phyloP scores from a whole-genome alignment of 805 yeast species.

The Starmerella vitae region DNA sequence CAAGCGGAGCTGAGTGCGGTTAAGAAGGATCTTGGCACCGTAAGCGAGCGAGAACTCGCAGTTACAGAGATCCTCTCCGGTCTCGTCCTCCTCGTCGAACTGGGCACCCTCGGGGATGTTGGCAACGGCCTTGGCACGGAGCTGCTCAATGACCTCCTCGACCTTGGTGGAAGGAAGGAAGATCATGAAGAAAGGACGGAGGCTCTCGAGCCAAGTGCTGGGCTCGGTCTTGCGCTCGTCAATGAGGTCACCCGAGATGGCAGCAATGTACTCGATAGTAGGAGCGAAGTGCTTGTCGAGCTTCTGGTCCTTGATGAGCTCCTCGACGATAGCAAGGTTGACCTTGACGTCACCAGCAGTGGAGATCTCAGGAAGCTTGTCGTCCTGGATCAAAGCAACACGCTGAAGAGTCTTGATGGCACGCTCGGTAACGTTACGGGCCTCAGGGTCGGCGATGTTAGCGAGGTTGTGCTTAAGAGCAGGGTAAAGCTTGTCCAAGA shows the following conservation, averaged over 20 bases:
- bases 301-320: constrained; percentile 51
- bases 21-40: constrained; percentile 99
- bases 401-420: constrained; percentile 95
- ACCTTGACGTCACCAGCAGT: constrained; percentile 95
- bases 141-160: constrained; percentile 78
- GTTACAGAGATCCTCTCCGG: constrained; percentile 99
- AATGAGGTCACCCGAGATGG: constrained; percentile 96
- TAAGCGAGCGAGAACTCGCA: constrained; percentile 99
- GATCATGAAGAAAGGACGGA: constrained; percentile 89
- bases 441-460: constrained; percentile 99
- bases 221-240: constrained; percentile 95
- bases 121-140: constrained; percentile 91
- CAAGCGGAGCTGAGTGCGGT: constrained; percentile 97
- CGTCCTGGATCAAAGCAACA: constrained; percentile 94
- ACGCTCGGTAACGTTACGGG: constrained; percentile 95
- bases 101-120: constrained; percentile 94
- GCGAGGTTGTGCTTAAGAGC: constrained; percentile 86
- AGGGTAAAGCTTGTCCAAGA: constrained; percentile 90
- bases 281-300: constrained; percentile 62
- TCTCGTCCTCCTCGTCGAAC: constrained; percentile 84
- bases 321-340: constrained; percentile 68
- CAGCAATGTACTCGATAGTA: constrained; percentile 74
- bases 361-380: constrained; percentile 89
- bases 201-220: constrained; percentile 74
- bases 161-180: constrained; percentile 90